These are phyloP conservation scores for Colletotrichum lentis DNA, from an alignment of 2,329 filamentous ascomycete species.

Conservation along the genomic window DNA sequence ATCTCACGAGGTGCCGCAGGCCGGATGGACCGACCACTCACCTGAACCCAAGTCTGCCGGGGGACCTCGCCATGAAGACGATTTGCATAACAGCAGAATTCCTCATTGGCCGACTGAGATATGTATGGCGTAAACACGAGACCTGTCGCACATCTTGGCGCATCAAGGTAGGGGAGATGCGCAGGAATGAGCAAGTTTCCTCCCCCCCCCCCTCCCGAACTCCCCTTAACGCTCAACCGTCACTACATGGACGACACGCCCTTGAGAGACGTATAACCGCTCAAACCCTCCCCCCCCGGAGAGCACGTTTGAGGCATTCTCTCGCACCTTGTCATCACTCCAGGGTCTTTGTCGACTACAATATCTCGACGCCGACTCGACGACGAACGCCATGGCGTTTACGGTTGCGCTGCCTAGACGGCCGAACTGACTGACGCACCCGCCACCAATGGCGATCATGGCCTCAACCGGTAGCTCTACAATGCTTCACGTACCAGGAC, in stretches of 20 bases:
- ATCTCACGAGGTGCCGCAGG: background rate
- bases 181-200: slow-evolving; percentile 39
- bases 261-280: background rate
- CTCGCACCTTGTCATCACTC: background rate
- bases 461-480: background rate
- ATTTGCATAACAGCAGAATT: background rate
- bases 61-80: background rate
- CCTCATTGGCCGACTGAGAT: background rate
- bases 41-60: background rate
- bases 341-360: background rate
- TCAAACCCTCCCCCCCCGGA: background rate
- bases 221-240: background rate
- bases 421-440: background rate
- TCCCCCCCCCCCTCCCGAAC: background rate
- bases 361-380: background rate
- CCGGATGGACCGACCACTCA: background rate
- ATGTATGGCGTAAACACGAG: background rate
- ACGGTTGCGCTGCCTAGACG: background rate
- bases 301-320: slow-evolving; percentile 24
- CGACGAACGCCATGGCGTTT: slow-evolving; percentile 4
- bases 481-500: background rate
- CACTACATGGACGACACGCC: background rate
- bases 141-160: background rate
- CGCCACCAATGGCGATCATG: too few relatives aligned
- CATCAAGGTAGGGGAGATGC: slow-evolving; percentile 2